Base-by-base conservation (phyloP, 1,284 basidiomycete genomes). In the Ceratobasidium papillatum region DNA sequence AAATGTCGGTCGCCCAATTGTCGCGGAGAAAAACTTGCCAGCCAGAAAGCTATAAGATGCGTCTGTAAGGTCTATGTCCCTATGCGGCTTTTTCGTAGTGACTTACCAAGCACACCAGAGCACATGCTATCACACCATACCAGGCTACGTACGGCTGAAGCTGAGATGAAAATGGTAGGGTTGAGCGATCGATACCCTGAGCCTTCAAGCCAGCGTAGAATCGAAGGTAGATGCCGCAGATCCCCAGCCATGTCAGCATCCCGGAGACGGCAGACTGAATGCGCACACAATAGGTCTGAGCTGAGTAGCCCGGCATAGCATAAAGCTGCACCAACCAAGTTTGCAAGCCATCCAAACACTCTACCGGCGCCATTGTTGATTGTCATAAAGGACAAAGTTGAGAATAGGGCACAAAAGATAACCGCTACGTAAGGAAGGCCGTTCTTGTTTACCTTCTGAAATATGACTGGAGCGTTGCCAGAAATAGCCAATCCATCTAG, bases 381-480 rank as follows among this genome's bases (percentile, higher is more conserved):
- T 49, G 87, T 89, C 85, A 90, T 88, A 82, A 87, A 96, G 1
- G 91, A 87, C 9, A 98, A 87, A 9, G 88, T 80, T 11, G 89
- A 86, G 80, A 98, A 94, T n/a, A 83, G 76, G 12, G 91, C 84
- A 78, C 89, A 90, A 79, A 92, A 86, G 8, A 87, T 79, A 75
- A 98, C 85, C 12, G 93, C 87, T 14, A 90, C 84, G 75, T 88
- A 90, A 1, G 96, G 96, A 1, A 97, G 84, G 71, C 96, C 96
- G 34, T 84, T 86, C 76, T 85, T 86, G 77, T 89, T 87, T 0
- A 91, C 90, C 78, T 83, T 88, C 56, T 86, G 77, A 83, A 98
- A 95, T 69, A 95, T 81, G 58, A 80, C 86, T 0, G 95, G 95
- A 0, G 94, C 94, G 79, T 94, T 92, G 0, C 91, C 90, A 22